Conservation (phyloP, 2,329 filamentous ascomycete species). For the Beauveria sp. region DNA sequence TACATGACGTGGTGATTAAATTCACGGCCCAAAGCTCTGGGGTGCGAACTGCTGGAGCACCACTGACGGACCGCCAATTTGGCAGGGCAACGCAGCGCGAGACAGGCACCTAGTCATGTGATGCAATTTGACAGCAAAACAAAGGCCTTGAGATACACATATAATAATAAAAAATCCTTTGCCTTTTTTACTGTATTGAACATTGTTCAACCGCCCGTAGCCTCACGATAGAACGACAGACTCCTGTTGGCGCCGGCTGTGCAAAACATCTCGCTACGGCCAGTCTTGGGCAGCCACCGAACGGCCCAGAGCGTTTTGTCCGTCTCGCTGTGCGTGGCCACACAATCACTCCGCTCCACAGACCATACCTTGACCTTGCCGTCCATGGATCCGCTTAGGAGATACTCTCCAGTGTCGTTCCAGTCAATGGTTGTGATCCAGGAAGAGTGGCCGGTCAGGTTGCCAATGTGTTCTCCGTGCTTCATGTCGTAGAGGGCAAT, state of each 20-base stretch:
- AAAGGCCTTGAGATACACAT: background rate
- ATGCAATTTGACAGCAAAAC: constrained; percentile 5
- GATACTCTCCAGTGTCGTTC: constrained; percentile 86
- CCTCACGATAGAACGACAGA: constrained; percentile 78
- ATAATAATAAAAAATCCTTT: background rate
- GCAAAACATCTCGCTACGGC: constrained; percentile 64
- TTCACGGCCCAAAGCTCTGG: background rate
- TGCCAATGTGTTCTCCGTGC: constrained; percentile 87
- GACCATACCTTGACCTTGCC: constrained; percentile 97
- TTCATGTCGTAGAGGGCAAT: constrained; percentile 89
- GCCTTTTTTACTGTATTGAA: background rate
- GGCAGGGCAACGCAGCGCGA: constrained; percentile 47
- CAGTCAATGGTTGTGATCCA: constrained; percentile 92
- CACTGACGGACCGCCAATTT: constrained; percentile 23
- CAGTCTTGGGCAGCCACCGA: constrained; percentile 70
- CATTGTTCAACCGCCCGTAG: constrained; percentile 48
- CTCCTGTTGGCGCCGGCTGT: constrained; percentile 70
- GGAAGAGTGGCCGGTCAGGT: constrained; percentile 67
- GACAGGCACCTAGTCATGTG: constrained; percentile 43
- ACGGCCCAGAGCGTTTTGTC: constrained; percentile 80
- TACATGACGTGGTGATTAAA: constrained; percentile 9
- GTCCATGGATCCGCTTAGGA: constrained; percentile 82
- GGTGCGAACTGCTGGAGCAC: background rate
- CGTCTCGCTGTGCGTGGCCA: constrained; percentile 88
- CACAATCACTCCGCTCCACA: constrained; percentile 72